Base-by-base conservation (phyloP, 441 rosid species). In the Populus hybrid region DNA sequence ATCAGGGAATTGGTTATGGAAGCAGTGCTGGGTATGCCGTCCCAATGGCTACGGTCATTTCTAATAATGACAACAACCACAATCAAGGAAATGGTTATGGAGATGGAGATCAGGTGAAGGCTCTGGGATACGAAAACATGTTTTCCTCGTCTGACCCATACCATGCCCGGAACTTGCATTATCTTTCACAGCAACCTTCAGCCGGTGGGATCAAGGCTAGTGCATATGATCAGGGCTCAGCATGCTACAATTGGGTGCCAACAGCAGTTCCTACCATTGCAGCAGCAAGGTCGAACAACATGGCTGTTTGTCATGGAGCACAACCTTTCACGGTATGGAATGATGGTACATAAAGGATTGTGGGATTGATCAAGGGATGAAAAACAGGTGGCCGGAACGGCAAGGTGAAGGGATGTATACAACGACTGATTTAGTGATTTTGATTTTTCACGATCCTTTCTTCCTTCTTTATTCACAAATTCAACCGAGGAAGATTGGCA, bases 271-370 rank as follows among this genome's bases (percentile, higher is more conserved):
- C 91, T 8, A 71, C 83, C 4, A 19, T 82, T 3, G 79, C 82
- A 5, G 69, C 86, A n/a, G 71, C 86, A n/a, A 84, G 91, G 72
- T 75, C 92, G 12, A 82, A 67, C 64, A 86, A 40, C 34, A 67
- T 82, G 83, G 81, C 82, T 6, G 75, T 84, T 42, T 87, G 82
- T 80, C 92, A 84, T 75, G 92, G 85, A 65, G 83, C 90, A 75
- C 85, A 93, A 70, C 69, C 86, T 71, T 90, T 90, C 83, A 79
- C 93, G 0, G 90, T 88, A 64, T 91, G 92, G 97, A 91, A 87
- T 21, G 90, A 85, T 35, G 72, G 88, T 50, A 90, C 79, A 71
- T 72, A 14, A 35, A 7, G 16, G 67, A 4, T 14, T 36, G 63
- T 19, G 35, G 24, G 67, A 16, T 28, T 18, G 64, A 6, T 4